A percentile compares a stretch with the other conserved stretches of the same genome.
phyloP scores from a whole-genome alignment of 108 stramenopile species.

The Skeletonema grethae region DNA sequence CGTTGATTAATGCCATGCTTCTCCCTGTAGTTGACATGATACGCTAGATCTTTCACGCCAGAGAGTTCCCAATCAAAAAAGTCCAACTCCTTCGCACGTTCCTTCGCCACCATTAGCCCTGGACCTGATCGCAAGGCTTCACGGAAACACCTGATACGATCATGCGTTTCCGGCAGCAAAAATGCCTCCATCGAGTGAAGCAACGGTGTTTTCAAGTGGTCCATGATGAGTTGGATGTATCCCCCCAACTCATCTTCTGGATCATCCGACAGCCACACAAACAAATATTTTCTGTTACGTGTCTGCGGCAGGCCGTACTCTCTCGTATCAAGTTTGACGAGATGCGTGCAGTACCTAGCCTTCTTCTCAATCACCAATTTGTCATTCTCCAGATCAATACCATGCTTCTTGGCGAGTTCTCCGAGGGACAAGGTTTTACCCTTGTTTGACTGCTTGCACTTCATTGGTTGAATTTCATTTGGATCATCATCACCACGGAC shows the following conservation, averaged over 20 bases:
- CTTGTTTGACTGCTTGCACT: slow-evolving; percentile 24
- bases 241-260: slow-evolving; percentile 59
- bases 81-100: slow-evolving; percentile 52
- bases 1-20: slow-evolving; percentile 47
- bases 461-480: slow-evolving; percentile 2
- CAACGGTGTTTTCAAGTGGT: slow-evolving; percentile 65
- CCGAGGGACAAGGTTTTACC: slow-evolving; percentile 39
- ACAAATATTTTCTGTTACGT: slow-evolving; percentile 63
- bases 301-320: slow-evolving; percentile 81
- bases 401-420: slow-evolving; percentile 50
- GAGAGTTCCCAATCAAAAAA: slow-evolving; percentile 50
- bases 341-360: slow-evolving; percentile 61
- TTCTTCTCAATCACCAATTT: slow-evolving; percentile 59
- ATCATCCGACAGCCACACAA: slow-evolving; percentile 65
- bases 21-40: slow-evolving; percentile 43
- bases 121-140: slow-evolving; percentile 58
- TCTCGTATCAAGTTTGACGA: slow-evolving; percentile 66
- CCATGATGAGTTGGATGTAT: slow-evolving; percentile 60
- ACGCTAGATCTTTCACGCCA: slow-evolving; percentile 43
- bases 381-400: slow-evolving; percentile 52
- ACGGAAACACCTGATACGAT: slow-evolving; percentile 66
- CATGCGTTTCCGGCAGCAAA: slow-evolving; percentile 59
- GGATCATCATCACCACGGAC: slow-evolving; percentile 22
- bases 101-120: slow-evolving; percentile 47
- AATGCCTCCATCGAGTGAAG: slow-evolving; percentile 73